A percentile compares a stretch with the other conserved stretches of the same genome.
phyloP scores from a whole-genome alignment of 257 asterid genomes.

The Anisodus acutangulus region DNA sequence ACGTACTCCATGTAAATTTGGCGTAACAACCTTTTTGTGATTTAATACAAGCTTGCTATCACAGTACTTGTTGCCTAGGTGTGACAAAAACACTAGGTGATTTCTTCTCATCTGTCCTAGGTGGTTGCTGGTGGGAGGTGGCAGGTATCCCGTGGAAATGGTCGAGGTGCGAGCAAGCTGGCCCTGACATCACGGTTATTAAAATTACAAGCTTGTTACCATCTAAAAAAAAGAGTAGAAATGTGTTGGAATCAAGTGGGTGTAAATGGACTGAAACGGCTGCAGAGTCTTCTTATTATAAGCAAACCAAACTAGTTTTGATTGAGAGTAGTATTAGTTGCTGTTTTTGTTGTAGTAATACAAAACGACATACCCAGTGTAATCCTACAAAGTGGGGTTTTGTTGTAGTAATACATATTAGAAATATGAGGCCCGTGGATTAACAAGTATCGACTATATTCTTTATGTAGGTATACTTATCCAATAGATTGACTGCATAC shows the following conservation, averaged over 20 bases:
- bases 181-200: too few species aligned
- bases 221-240: neutral
- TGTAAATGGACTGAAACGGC: neutral
- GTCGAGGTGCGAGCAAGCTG: too few species aligned
- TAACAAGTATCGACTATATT: neutral
- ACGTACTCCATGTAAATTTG: too few species aligned
- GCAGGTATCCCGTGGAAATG: too few species aligned
- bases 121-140: too few species aligned
- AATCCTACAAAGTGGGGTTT: neutral
- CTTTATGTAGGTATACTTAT: neutral
- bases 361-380: too few species aligned
- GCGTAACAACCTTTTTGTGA: too few species aligned
- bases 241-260: constrained; percentile 5
- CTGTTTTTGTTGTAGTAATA: neutral
- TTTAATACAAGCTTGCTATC: too few species aligned
- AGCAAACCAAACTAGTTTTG: neutral
- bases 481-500: neutral
- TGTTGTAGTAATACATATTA: neutral
- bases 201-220: too few species aligned
- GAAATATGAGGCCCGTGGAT: neutral
- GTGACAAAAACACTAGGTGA: too few species aligned
- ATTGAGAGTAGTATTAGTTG: constrained; percentile 4
- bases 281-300: neutral
- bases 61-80: too few species aligned
- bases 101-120: too few species aligned